phyloP scores from a whole-genome alignment of 1,139 yeast genomes.

The Debaryomyces psychrophilus region DNA sequence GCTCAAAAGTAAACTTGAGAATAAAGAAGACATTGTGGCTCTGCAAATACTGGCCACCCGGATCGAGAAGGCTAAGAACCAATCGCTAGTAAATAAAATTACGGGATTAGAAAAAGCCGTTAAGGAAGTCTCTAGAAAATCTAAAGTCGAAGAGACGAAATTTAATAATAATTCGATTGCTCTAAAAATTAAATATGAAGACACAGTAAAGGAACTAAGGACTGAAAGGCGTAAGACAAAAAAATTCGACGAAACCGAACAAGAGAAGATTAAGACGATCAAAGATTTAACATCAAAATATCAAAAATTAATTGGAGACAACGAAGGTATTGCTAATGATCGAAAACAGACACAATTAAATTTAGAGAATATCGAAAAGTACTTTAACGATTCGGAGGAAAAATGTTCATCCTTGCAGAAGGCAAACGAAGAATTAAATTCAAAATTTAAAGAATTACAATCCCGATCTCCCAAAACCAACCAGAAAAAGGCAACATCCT shows the following conservation, averaged over 20 bases:
- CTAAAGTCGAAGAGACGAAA: slow-evolving; percentile 1
- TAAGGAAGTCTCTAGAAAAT: neutral
- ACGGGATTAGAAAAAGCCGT: slow-evolving; percentile 1
- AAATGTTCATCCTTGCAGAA: neutral
- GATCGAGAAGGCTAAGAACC: neutral
- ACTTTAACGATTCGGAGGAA: neutral
- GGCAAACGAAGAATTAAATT: neutral
- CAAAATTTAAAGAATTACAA: neutral
- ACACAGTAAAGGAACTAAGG: neutral
- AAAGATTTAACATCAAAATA: slow-evolving; percentile 1
- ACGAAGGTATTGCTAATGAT: neutral
- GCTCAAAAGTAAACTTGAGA: neutral
- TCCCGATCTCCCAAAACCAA: neutral
- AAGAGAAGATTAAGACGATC: neutral
- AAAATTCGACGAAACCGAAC: neutral
- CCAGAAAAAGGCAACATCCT: neutral
- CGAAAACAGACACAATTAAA: neutral
- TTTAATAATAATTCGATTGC: slow-evolving; percentile 5
- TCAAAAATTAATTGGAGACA: neutral
- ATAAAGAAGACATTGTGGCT: slow-evolving; percentile 1
- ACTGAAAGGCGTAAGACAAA: neutral
- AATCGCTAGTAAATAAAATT: neutral
- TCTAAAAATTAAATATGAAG: slow-evolving; percentile 1
- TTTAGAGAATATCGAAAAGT: neutral
- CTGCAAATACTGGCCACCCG: neutral